Conservation (phyloP, 306 rosid species). For the Casuarina cunninghamiana region DNA sequence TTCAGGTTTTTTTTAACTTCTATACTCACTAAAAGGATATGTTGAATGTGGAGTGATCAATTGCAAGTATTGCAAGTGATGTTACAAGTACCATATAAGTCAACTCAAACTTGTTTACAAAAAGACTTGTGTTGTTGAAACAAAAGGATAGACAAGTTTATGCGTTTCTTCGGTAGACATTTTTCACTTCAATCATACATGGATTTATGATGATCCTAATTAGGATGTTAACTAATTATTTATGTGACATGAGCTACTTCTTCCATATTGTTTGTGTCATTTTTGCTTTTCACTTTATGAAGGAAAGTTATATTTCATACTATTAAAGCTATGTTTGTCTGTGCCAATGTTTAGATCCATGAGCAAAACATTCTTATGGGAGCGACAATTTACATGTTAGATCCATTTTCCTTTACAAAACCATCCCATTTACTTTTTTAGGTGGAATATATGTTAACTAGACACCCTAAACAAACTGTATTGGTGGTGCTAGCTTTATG, state of each 20-base stretch:
- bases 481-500: not conserved
- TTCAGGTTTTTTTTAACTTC: conserved; percentile 60
- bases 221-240: not conserved
- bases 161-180: conserved; percentile 7
- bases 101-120: not conserved
- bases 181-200: not conserved
- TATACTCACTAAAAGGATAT: conserved; percentile 20
- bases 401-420: not conserved
- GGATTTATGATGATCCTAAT: not conserved
- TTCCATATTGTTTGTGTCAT: conserved; percentile 7
- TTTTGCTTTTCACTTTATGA: conserved; percentile 1
- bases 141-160: conserved; percentile 8
- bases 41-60: not conserved
- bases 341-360: conserved; percentile 5
- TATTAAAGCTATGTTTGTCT: conserved; percentile 9
- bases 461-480: not conserved
- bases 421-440: not conserved
- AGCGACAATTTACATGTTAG: conserved; percentile 7
- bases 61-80: not conserved
- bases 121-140: not conserved
- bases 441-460: not conserved
- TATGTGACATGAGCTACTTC: conserved; percentile 7
- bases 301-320: not conserved
- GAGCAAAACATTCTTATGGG: conserved; percentile 8
- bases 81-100: not conserved